Conservation (phyloP, 2,329 filamentous ascomycete genomes). For the Xylogone sp. region DNA sequence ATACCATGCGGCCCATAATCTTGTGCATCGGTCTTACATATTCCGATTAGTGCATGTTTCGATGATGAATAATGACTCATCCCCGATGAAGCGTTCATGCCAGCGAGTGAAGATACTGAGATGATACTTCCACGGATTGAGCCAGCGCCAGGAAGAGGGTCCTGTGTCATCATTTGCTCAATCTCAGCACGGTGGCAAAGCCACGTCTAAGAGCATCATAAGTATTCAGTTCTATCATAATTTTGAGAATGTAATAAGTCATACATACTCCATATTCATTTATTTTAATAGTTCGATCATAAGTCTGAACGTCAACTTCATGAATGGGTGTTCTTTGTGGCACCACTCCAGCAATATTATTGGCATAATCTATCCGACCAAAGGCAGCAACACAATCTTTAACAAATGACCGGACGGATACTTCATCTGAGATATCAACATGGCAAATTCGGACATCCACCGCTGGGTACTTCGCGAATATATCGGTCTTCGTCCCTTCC, state of each 20-base stretch:
- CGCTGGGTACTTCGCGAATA: neutral
- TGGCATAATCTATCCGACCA: constrained; percentile 48
- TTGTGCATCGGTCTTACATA: constrained; percentile 6
- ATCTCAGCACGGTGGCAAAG: neutral
- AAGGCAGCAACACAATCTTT: constrained; percentile 32
- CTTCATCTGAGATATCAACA: neutral
- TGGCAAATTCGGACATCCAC: neutral
- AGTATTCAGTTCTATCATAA: no score
- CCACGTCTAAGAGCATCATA: neutral
- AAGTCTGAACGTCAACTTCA: neutral
- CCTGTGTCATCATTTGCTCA: neutral
- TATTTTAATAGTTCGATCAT: neutral
- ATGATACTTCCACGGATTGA: constrained; percentile 20
- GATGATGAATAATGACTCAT: constrained; percentile 17
- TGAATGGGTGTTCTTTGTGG: constrained; percentile 10
- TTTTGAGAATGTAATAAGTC: no score
- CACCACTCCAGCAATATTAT: constrained; percentile 40
- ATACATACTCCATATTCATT: neutral
- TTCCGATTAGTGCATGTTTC: constrained; percentile 20
- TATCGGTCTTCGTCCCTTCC: neutral
- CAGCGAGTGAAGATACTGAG: constrained; percentile 12
- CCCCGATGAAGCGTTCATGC: constrained; percentile 9
- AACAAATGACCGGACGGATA: neutral
- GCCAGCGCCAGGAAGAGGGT: neutral
- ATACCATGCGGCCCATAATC: neutral